Base-by-base conservation (phyloP, 495 filamentous ascomycete genomes). In the Podospora pseudopauciseta region DNA sequence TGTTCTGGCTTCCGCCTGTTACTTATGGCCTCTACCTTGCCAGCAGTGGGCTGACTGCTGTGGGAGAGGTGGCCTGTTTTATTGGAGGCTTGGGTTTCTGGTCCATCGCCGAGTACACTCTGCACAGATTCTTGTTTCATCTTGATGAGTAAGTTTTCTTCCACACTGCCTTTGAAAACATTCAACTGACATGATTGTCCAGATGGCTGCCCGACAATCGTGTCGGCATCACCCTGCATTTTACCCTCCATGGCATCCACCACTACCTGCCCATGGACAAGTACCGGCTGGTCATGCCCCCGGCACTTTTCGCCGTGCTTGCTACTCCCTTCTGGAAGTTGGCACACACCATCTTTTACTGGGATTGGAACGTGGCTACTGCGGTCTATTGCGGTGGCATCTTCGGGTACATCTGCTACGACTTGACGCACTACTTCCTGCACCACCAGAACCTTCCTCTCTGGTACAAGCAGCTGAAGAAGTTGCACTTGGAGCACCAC, bases 241-340 rank as follows among this genome's bases (percentile, higher is more conserved):
- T 99, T 82, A 79, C 97, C 32, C 90, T 99, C 53, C 96, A 99
- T 73, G 96, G 96, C 57, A 91, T 99, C 71, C 96, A 99, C 74
- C 96, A 99, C 79, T 99, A 97, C 74, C 85, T 99, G 57, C 96
- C 96, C 11, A 98, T 99, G 96, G 96, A 99, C 83, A 93, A 90
- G 67, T 91, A 96, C 67, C 88, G 96, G 55, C 89, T 99, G 20
- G 96, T 99, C 68, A 98, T 99, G 96, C 96, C 96, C 0, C 96
- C 96, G 0, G 86, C 92, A 1, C 82, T 99, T 18, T 98, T 99
- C 74, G 20, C 95, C 27, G 85, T 87, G 13, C 89, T 99, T 55
- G 95, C 96, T 9, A 81, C 84, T 0, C 95, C 95, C 0, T 98
- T 97, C 83, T 98, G 91, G 90, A 93, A 94, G 79, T 81, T 99